These are phyloP conservation scores for Cercospora sojina DNA, from an alignment of 2,329 filamentous ascomycete genomes.

Conservation along the genomic window DNA sequence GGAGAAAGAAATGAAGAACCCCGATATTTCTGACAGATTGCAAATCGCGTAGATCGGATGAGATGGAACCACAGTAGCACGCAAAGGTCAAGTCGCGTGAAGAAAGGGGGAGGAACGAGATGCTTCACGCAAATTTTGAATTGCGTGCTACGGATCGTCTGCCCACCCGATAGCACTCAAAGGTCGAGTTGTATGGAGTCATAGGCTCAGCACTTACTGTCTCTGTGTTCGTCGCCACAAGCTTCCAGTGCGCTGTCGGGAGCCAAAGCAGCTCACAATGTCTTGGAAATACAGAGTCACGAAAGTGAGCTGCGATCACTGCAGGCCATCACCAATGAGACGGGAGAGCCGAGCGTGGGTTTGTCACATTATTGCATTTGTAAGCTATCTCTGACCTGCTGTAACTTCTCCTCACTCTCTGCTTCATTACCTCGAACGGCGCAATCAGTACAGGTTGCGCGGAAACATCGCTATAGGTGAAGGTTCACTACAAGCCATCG, in stretches of 20 bases:
- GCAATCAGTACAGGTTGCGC: not conserved
- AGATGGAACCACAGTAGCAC: not conserved
- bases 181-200: not conserved
- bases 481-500: not conserved
- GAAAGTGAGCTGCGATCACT: not conserved
- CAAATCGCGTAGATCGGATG: not conserved
- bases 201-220: not conserved
- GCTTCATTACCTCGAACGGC: not conserved
- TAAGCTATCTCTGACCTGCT: not conserved
- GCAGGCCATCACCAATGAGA: not conserved
- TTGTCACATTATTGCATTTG: not conserved
- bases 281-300: not conserved
- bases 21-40: not conserved
- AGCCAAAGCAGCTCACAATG: not conserved
- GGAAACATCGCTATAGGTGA: not conserved
- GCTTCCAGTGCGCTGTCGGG: not conserved
- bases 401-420: not conserved
- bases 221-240: not conserved
- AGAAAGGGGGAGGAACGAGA: not conserved
- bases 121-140: not conserved
- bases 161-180: not conserved
- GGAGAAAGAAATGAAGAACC: not conserved
- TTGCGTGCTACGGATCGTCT: not conserved
- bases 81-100: not conserved
- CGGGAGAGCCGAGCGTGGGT: not conserved